Evolutionary conservation across 352 stramenopile species (phyloP).

Genomic region (Phytophthora foliorum): DNA sequence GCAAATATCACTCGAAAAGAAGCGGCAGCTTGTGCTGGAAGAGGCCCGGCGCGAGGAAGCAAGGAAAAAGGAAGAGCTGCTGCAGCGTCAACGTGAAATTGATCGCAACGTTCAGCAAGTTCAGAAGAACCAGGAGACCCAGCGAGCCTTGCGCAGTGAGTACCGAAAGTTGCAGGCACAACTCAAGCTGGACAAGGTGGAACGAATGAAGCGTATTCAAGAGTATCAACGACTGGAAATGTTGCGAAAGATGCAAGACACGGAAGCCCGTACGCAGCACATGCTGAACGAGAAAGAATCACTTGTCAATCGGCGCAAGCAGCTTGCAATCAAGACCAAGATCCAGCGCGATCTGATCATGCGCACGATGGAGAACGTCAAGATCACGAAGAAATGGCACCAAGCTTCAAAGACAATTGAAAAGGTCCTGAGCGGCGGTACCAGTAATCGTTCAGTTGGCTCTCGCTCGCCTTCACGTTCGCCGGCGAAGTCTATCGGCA

Average conservation of each 20-base stretch:
- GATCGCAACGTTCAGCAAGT: slow-evolving; percentile 77
- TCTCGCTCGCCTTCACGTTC: slow-evolving; percentile 57
- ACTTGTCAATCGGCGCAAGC: slow-evolving; percentile 81
- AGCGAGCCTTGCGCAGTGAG: slow-evolving; percentile 87
- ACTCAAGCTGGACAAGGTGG: slow-evolving; percentile 92
- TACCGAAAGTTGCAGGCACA: slow-evolving; percentile 85
- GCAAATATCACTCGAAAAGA: slow-evolving; percentile 77
- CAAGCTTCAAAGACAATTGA: slow-evolving; percentile 84
- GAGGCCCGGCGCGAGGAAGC: slow-evolving; percentile 80
- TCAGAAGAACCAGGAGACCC: slow-evolving; percentile 74
- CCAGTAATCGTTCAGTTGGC: slow-evolving; percentile 29
- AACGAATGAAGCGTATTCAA: slow-evolving; percentile 92
- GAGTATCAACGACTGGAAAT: slow-evolving; percentile 94
- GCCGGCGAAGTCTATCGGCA: slow-evolving; percentile 38
- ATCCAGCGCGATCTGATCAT: slow-evolving; percentile 92
- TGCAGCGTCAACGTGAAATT: slow-evolving; percentile 72
- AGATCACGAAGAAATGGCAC: slow-evolving; percentile 91
- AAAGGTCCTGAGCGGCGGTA: slow-evolving; percentile 65
- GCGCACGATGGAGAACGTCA: slow-evolving; percentile 90
- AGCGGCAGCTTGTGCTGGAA: slow-evolving; percentile 75
- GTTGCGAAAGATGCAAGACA: slow-evolving; percentile 88
- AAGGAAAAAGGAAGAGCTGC: slow-evolving; percentile 72
- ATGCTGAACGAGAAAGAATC: slow-evolving; percentile 89
- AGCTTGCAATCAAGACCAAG: slow-evolving; percentile 84
- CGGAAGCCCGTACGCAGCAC: slow-evolving; percentile 77